These are phyloP conservation scores for Choiromyces venosus DNA, from an alignment of 495 filamentous ascomycete species.

Conservation along the genomic window DNA sequence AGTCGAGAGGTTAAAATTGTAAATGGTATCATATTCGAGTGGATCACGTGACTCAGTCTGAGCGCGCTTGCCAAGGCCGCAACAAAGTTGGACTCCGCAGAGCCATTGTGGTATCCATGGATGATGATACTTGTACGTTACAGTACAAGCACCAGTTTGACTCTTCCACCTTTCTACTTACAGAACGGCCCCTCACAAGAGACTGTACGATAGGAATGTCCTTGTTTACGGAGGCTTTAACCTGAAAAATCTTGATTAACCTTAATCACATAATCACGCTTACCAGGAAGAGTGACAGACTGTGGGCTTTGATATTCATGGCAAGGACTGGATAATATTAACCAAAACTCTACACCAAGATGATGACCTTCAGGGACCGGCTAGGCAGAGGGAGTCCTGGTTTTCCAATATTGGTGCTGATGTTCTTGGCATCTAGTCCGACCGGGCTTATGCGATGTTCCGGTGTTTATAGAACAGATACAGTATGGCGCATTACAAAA, in stretches of 20 bases:
- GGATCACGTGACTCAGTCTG: neutral
- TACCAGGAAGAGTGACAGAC: neutral
- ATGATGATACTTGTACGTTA: no score
- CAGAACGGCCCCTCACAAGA: no score
- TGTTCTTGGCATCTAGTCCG: neutral
- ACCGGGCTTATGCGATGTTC: neutral
- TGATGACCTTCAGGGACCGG: neutral
- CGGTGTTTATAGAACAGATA: neutral
- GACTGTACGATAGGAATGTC: no score
- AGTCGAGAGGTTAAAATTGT: neutral
- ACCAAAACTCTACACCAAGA: neutral
- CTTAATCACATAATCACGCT: no score
- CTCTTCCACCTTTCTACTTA: no score
- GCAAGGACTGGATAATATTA: neutral
- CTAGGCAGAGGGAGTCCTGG: neutral
- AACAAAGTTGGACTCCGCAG: no score
- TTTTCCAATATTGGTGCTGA: neutral
- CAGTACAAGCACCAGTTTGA: no score
- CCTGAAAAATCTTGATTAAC: no score
- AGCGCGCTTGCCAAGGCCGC: neutral
- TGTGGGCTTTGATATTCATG: neutral
- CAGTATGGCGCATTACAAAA: neutral
- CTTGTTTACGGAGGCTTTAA: no score
- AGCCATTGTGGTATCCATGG: no score
- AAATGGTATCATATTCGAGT: fast-evolving